Base-by-base conservation (phyloP, 2,329 filamentous ascomycete species). In the Sporothrix euskadiensis region DNA sequence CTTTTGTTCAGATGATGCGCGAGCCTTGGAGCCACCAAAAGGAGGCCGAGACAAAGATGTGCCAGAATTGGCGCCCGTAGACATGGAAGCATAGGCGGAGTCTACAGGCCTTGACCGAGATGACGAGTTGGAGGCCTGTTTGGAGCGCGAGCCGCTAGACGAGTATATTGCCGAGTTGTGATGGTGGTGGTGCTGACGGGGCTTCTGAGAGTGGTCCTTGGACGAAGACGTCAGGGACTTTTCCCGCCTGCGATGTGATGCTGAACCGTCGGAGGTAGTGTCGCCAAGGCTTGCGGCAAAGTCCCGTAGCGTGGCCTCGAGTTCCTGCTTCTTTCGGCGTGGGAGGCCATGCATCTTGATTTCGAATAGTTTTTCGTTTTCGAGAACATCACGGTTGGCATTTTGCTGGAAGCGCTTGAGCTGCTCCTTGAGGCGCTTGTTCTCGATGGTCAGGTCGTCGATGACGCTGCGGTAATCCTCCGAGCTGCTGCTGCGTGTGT, bases 381-480 rank as follows among this genome's bases (percentile, higher is more conserved):
- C 87, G 69, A 94, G 82, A 75, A 91, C 88, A 57, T 90, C 86
- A 22, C 89, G 88, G 47, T 59, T 72, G 1, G 91, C 89, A 35
- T 88, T 82, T 75, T 89, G 89, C 80, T 92, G 91, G 75, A 92
- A 92, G 71, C 88, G 90, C 78, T 88, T 91, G 72, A 97, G 78
- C 78, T 90, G 89, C 76, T 91, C 89, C 82, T 91, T 94, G 75
- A 97, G 81, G 70, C 89, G 90, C 80, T 93, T 92, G 79, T 96
- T 97, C 79, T 94, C 91, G 35, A 97, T 84, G 0, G 93, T 97
- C 74, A 97, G 81, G 79, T 97, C 94, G 78, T 97, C 93, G 66
- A 97, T 97, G 19, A 97, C 92, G 76, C 91, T 91, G 65, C 93
- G 87, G 74, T 90, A 94, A 73, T 94, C 93, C 73, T 92, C 92